phyloP scores from a whole-genome alignment of 352 stramenopile species.

The Globisporangium ultimum region DNA sequence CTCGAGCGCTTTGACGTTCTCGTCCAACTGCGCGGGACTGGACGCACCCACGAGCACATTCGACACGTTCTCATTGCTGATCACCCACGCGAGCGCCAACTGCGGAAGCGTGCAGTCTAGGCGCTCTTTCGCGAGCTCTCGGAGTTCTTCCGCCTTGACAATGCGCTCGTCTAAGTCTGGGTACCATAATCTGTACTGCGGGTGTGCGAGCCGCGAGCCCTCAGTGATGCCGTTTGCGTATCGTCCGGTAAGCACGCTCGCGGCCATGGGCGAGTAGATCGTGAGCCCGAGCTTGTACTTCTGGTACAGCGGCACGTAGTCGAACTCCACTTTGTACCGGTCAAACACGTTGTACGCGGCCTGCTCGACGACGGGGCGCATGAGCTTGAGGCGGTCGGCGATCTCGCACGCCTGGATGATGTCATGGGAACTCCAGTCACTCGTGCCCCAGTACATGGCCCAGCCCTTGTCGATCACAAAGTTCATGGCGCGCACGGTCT shows the following conservation, averaged over 20 bases:
- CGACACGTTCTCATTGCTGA: conserved; percentile 29
- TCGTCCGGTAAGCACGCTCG: too few species aligned
- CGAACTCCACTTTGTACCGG: conserved; percentile 40
- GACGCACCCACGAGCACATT: conserved; percentile 38
- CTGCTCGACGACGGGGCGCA: conserved; percentile 37
- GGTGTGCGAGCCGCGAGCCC: too few species aligned
- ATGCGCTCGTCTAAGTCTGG: too few species aligned
- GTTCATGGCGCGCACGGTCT: conserved; percentile 44
- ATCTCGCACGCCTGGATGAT: conserved; percentile 43
- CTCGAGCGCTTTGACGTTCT: conserved; percentile 47
- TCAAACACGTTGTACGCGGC: conserved; percentile 53
- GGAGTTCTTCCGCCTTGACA: too few species aligned
- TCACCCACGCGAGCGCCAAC: conserved; percentile 39
- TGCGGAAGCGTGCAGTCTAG: conserved; percentile 4
- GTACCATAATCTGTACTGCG: too few species aligned
- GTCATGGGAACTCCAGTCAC: conserved; percentile 44
- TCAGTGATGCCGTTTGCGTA: too few species aligned
- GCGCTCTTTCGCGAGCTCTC: too few species aligned
- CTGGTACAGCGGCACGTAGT: conserved; percentile 46
- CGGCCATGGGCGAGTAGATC: conserved; percentile 1
- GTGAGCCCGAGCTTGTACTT: conserved; percentile 40
- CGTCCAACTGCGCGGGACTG: conserved; percentile 37
- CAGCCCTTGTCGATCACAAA: conserved; percentile 31
- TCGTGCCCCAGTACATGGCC: conserved; percentile 33
- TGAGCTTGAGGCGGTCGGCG: conserved; percentile 34